Evolutionary conservation across 108 stramenopile species (phyloP).

Genomic region (Nitzschia sp.): DNA sequence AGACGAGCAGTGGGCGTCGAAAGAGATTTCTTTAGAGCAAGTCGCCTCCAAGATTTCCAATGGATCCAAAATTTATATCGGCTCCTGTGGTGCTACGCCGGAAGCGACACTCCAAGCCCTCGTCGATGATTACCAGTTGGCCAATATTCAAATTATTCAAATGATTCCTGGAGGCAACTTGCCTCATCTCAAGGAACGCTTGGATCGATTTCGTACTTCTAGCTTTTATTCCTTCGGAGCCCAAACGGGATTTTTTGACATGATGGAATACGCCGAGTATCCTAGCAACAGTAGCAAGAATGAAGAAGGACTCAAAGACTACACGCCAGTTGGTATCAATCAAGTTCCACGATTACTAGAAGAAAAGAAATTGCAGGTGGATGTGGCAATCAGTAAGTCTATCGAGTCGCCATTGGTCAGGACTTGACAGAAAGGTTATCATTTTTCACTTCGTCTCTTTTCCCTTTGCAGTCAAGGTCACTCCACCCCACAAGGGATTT

Average conservation of each 20-base stretch:
- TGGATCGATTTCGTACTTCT: constrained; percentile 40
- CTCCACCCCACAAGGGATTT: constrained; percentile 42
- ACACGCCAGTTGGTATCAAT: constrained; percentile 24
- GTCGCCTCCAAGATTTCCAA: constrained; percentile 28
- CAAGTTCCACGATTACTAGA: constrained; percentile 21
- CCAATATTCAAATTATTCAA: constrained; percentile 43
- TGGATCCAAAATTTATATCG: constrained; percentile 35
- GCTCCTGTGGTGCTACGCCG: constrained; percentile 29
- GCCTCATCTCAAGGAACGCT: constrained; percentile 30
- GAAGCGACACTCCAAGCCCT: constrained; percentile 29
- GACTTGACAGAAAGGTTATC: too few species aligned
- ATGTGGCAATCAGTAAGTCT: constrained; percentile 28
- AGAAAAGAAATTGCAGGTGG: constrained; percentile 30
- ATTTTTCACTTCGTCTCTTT: too few species aligned
- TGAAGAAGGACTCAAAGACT: constrained; percentile 35
- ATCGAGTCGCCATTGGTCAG: neutral
- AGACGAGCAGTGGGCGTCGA: constrained; percentile 25
- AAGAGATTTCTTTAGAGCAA: constrained; percentile 28
- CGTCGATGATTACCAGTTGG: constrained; percentile 15
- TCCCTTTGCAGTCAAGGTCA: constrained; percentile 29
- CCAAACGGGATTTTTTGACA: constrained; percentile 15
- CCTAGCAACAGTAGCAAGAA: too few species aligned
- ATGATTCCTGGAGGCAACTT: constrained; percentile 41
- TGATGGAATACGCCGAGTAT: neutral
- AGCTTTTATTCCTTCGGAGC: constrained; percentile 20